Conservation (phyloP, 805 yeast species). For the Pichia californica region DNA sequence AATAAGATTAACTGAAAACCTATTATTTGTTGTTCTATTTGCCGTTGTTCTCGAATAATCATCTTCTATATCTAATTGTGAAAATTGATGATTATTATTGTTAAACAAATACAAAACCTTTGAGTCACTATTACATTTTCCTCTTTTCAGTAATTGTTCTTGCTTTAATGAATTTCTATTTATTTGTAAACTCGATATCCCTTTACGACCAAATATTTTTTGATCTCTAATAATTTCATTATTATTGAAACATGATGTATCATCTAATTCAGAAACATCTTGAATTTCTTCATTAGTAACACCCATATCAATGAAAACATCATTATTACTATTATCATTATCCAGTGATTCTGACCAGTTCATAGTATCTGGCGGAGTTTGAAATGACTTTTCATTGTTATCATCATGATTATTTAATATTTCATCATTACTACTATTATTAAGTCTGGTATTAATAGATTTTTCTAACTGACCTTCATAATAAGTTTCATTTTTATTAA, state of each 20-base stretch:
- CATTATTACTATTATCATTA: slow-evolving; percentile 7
- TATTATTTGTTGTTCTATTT: background rate
- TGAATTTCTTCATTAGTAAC: slow-evolving; percentile 1
- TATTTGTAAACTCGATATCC: slow-evolving; percentile 5
- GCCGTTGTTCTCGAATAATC: background rate
- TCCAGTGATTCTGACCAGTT: slow-evolving; percentile 31
- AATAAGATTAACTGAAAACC: slow-evolving; percentile 24
- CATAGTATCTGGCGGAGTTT: slow-evolving; percentile 30
- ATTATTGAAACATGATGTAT: background rate
- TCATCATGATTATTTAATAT: background rate
- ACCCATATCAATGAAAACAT: slow-evolving; percentile 11
- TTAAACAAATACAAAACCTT: background rate
- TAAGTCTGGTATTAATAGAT: background rate
- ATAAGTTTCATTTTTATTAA: background rate
- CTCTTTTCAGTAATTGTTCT: background rate
- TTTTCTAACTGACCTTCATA: background rate
- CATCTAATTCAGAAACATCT: slow-evolving; percentile 1
- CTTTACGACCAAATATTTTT: background rate
- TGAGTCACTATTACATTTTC: slow-evolving; percentile 5
- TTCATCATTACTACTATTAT: background rate
- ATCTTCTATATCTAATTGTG: background rate
- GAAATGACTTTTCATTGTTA: slow-evolving; percentile 19
- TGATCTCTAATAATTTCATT: background rate
- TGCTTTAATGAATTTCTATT: background rate
- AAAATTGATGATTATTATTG: background rate